Conservation (phyloP, 306 rosid genomes). For the Prinsepia uniflora region DNA sequence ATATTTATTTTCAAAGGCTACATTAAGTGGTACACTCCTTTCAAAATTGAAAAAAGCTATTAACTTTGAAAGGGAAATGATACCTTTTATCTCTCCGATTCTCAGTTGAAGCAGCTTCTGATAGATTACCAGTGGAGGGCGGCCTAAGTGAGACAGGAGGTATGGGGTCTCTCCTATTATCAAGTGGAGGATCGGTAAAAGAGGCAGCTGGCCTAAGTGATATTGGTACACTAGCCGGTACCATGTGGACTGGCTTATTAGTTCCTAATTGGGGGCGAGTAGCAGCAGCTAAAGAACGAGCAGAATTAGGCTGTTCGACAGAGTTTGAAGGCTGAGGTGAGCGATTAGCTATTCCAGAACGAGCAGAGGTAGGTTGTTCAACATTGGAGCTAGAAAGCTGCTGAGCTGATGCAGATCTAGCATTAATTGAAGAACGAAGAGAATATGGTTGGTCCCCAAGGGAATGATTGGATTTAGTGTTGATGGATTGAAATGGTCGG, state of each 20-base stretch:
- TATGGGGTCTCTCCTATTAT: no score
- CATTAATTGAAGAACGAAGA: not conserved
- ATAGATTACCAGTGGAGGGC: conserved; percentile 22
- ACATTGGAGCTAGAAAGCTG: not conserved
- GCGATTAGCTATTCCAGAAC: not conserved
- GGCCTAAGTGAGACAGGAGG: conserved; percentile 64
- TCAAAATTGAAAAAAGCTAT: not conserved
- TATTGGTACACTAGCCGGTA: conserved; percentile 67
- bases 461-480: not conserved
- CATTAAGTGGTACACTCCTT: not conserved
- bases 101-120: conserved; percentile 38
- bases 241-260: conserved; percentile 53
- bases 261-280: conserved; percentile 44
- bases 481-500: not conserved
- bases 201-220: conserved; percentile 45
- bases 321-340: not conserved
- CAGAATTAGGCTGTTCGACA: conserved; percentile 22
- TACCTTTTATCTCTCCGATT: conserved; percentile 65
- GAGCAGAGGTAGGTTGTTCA: conserved; percentile 9
- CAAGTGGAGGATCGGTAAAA: no score
- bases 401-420: not conserved
- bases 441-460: conserved; percentile 6
- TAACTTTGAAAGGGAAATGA: not conserved
- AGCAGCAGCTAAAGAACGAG: conserved; percentile 24
- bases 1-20: not conserved